Evolutionary conservation across 495 filamentous ascomycete species (phyloP).

Genomic region (Friedmanniomyces endolithicus): DNA sequence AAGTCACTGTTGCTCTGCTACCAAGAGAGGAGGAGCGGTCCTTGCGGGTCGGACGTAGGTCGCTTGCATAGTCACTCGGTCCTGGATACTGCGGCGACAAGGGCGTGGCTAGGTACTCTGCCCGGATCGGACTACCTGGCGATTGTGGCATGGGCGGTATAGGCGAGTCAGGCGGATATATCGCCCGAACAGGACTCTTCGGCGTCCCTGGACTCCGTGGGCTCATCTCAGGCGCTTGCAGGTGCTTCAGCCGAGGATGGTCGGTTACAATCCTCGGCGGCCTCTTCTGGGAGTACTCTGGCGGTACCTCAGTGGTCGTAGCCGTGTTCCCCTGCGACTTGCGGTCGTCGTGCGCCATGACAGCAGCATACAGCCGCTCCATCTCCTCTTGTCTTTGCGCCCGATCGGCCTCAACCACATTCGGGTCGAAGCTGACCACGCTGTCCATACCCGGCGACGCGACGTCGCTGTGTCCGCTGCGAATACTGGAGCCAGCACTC

Average conservation of each 20-base stretch:
- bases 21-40: constrained; percentile 28
- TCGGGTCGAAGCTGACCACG: constrained; percentile 56
- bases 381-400: constrained; percentile 64
- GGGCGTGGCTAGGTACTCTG: constrained; percentile 4
- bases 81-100: neutral
- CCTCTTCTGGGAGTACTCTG: constrained; percentile 8
- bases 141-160: constrained; percentile 7
- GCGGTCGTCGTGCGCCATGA: constrained; percentile 75
- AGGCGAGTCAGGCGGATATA: constrained; percentile 29
- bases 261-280: constrained; percentile 16
- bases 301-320: neutral
- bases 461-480: constrained; percentile 15
- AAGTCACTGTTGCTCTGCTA: constrained; percentile 13
- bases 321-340: constrained; percentile 28
- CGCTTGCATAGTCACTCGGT: neutral
- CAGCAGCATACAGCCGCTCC: constrained; percentile 79
- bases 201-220: constrained; percentile 15
- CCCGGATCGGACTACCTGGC: constrained; percentile 14
- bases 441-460: constrained; percentile 31
- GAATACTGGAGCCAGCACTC: constrained; percentile 32
- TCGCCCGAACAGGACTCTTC: constrained; percentile 24
- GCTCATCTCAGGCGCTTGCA: constrained; percentile 7
- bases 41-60: constrained; percentile 14
- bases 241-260: constrained; percentile 8
- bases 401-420: constrained; percentile 59